Base-by-base conservation (phyloP, 1,284 basidiomycete species). In the Rhodotorula sp. region DNA sequence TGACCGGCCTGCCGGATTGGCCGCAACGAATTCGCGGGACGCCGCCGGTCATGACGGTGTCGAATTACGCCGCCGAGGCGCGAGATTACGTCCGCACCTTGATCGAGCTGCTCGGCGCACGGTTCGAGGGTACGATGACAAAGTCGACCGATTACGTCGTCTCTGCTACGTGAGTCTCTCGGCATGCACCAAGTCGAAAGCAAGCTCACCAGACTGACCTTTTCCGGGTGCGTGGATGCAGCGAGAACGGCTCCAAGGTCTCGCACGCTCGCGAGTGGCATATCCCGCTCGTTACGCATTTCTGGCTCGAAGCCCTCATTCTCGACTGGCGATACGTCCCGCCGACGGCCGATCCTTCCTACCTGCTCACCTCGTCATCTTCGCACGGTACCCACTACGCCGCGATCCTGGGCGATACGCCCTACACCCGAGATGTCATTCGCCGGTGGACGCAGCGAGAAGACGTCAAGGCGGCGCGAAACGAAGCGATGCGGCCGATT, bases 271-370 rank as follows among this genome's bases (percentile, higher is more conserved):
- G 83, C 15, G 83, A 86, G 0, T 95, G 93, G 93, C 86, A 85
- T 1, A 90, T 95, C 69, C 89, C 91, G 0, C 83, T 94, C 68
- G 89, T 95, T 20, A 94, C 93, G 75, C 93, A 95, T 77, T 84
- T 86, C 0, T 95, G 92, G 90, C 84, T 95, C 10, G 93, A 95
- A 79, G 90, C 92, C 72, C 94, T 90, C 79, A 91, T 93, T 77
- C 80, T 87, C 26, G 84, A 87, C 61, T 94, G 92, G 92, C 83
- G 84, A 3, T 49, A 67, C 56, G 18, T 71, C 17, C 58, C 69
- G 2, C 70, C 74, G 10, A 29, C 60, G 5, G 29, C 63, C 33
- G 44, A 59, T 10, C 66, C 67, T 1, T 42, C 59, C 6, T 71
- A 65, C 64, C 37, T 54, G 37, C 30, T 67, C 49, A 20, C 56